phyloP scores from a whole-genome alignment of 2,329 filamentous ascomycete genomes.

The Talaromyces piceae region DNA sequence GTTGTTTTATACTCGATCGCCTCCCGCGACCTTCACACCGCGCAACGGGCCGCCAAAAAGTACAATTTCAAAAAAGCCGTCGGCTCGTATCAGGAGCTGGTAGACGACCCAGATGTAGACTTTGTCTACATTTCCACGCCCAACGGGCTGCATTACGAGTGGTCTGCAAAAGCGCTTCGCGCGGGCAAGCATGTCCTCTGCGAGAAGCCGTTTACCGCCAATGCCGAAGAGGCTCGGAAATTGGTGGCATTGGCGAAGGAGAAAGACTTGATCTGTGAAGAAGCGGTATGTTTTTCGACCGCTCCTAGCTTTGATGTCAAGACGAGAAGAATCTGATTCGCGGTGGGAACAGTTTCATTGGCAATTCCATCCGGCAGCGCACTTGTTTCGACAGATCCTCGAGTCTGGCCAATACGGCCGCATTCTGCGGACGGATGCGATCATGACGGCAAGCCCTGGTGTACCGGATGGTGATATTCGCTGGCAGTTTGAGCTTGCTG shows the following conservation, averaged over 20 bases:
- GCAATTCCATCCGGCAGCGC: slow-evolving; percentile 38
- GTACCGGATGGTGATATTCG: slow-evolving; percentile 28
- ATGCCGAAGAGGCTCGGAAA: slow-evolving; percentile 36
- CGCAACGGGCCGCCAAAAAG: slow-evolving; percentile 43
- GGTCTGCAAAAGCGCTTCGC: slow-evolving; percentile 41
- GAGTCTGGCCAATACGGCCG: slow-evolving; percentile 26
- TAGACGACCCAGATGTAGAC: slow-evolving; percentile 19
- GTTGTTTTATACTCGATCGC: slow-evolving; percentile 49
- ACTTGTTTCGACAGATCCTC: slow-evolving; percentile 28
- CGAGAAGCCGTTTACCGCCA: slow-evolving; percentile 46
- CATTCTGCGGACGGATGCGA: slow-evolving; percentile 21
- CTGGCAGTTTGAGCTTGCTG: slow-evolving; percentile 31
- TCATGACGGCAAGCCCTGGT: slow-evolving; percentile 20
- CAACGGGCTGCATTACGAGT: slow-evolving; percentile 32
- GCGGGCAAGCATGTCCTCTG: slow-evolving; percentile 49
- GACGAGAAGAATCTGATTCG: background rate
- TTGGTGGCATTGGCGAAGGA: slow-evolving; percentile 36
- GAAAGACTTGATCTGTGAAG: slow-evolving; percentile 9
- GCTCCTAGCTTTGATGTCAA: background rate
- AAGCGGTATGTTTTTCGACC: slow-evolving; percentile 7
- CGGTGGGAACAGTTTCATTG: slow-evolving; percentile 24
- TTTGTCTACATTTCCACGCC: slow-evolving; percentile 24
- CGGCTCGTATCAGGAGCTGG: slow-evolving; percentile 18
- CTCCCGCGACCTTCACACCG: slow-evolving; percentile 42
- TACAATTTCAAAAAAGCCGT: slow-evolving; percentile 42